Evolutionary conservation across 1,284 basidiomycete genomes (phyloP), one percentile per base, ranked within the genome.

Genomic region (Phylloboletellus chloephorus): DNA sequence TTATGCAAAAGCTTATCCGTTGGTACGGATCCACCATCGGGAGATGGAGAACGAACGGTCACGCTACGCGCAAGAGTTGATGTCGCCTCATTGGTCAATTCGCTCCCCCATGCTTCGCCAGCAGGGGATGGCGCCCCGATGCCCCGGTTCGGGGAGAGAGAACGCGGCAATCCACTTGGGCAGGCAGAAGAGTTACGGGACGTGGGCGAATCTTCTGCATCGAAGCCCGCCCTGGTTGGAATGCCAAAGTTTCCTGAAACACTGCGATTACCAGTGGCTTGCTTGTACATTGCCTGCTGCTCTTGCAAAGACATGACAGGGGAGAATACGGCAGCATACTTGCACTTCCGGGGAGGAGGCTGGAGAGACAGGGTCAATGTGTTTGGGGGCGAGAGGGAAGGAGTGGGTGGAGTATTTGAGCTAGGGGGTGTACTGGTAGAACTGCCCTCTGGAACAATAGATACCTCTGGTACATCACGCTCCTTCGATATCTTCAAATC

Each of bases 401-500:
- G 45, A 12, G 26, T 37, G 13, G 52, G 44, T 0, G 48, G 42
- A 7, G 47, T 41, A 26, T 17, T 44, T n/a, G 48, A 38, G 16
- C 38, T 35, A 8, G 46, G 42, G 8, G 41, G 53, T 54, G 26
- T 51, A 42, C 37, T 57, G 8, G 49, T 42, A 37, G 47, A 47
- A 13, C 19, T 58, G 20, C 58, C 50, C 45, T 44, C 52, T 37
- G 31, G 45, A 24, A 32, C 44, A 37, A 23, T 17, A 4, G 50
- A 44, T 17, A 31, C 12, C 13, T 44, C 48, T 6, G 45, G 52
- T 11, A 40, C 46, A 36, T 65, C 59, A 9, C 67, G 68, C 39
- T 78, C 74, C 10, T 65, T 63, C 12, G 78, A 60, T 48, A 81
- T 81, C 60, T 73, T 80, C 22, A 77, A 65, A 37, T 81, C 74